A percentile compares a stretch with the other conserved stretches of the same genome.
Evolutionary conservation across 176 grass and related monocot species (phyloP).

Genomic region (Aegilops tauschii): DNA sequence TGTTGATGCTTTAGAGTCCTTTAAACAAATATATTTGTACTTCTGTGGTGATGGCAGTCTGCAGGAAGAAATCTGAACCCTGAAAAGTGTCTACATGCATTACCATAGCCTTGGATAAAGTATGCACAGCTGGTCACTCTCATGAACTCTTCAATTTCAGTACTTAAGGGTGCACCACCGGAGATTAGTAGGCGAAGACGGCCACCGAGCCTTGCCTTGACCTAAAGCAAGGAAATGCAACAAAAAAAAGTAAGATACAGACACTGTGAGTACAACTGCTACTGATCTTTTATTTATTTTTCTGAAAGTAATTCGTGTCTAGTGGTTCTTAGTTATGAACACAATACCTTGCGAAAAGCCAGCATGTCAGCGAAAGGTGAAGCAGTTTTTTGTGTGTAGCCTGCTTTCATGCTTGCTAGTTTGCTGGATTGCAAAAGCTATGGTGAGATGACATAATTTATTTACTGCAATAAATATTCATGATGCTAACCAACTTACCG

Average conservation of each 20-base stretch:
- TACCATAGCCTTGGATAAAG: slow-evolving; percentile 94
- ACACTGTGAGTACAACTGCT: slow-evolving; percentile 18
- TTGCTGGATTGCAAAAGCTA: slow-evolving; percentile 60
- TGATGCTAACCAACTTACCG: slow-evolving; percentile 54
- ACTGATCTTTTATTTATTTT: slow-evolving; percentile 8
- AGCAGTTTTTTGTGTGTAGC: slow-evolving; percentile 76
- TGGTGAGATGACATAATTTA: slow-evolving; percentile 17
- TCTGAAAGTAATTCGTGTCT: neutral
- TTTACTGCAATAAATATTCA: slow-evolving; percentile 29
- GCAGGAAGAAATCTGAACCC: slow-evolving; percentile 21
- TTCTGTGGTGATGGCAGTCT: slow-evolving; percentile 1
- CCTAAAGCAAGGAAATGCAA: slow-evolving; percentile 51
- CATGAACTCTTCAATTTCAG: slow-evolving; percentile 95
- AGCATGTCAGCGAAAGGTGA: slow-evolving; percentile 88
- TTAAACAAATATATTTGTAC: neutral
- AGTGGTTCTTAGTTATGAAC: slow-evolving; percentile 6
- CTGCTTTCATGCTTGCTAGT: slow-evolving; percentile 78
- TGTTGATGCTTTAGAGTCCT: slow-evolving; percentile 5
- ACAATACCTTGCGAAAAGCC: slow-evolving; percentile 85
- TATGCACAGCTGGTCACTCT: slow-evolving; percentile 91
- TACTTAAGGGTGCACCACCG: slow-evolving; percentile 84
- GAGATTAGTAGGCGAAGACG: slow-evolving; percentile 90
- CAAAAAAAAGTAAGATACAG: neutral
- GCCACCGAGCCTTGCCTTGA: slow-evolving; percentile 89
- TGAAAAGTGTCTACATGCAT: slow-evolving; percentile 13